These are phyloP conservation scores for Xylaria flabelliformis DNA, from an alignment of 495 filamentous ascomycete genomes.

Conservation along the genomic window DNA sequence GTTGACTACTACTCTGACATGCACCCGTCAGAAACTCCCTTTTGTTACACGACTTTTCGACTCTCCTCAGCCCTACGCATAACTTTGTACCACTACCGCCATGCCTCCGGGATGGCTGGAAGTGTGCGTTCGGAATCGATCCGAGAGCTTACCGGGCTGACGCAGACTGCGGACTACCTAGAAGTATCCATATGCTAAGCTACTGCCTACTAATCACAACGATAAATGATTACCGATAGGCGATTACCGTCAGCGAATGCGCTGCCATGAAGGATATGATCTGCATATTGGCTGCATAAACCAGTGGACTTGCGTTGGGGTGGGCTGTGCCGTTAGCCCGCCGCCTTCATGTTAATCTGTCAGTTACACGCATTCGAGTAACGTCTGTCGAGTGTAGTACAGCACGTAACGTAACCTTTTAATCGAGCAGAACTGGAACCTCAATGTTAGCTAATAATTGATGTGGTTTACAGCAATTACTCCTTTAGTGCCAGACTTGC, in stretches of 20 bases:
- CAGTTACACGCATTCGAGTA: background rate
- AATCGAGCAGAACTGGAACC: background rate
- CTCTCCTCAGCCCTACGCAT: slow-evolving; percentile 43
- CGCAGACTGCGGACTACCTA: slow-evolving; percentile 20
- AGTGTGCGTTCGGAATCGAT: slow-evolving; percentile 8
- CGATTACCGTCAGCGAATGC: slow-evolving; percentile 1
- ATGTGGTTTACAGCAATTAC: too few species aligned
- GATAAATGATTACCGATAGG: slow-evolving; percentile 11
- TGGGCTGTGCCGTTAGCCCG: slow-evolving; percentile 1
- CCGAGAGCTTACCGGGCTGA: slow-evolving; percentile 17
- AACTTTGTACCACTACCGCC: slow-evolving; percentile 26
- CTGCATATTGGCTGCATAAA: slow-evolving; percentile 20
- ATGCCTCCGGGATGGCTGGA: slow-evolving; percentile 7
- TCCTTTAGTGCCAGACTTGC: background rate
- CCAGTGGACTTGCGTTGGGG: background rate
- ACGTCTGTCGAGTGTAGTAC: background rate
- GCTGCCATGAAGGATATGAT: slow-evolving; percentile 11
- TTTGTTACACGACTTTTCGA: slow-evolving; percentile 43
- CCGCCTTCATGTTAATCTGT: background rate
- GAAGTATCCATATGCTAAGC: background rate
- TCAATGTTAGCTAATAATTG: background rate
- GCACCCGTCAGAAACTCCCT: slow-evolving; percentile 31
- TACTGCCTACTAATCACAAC: background rate
- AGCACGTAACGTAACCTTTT: background rate
- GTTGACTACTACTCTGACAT: slow-evolving; percentile 37